Evolutionary conservation across 805 yeast genomes (phyloP), one percentile per base, ranked within the genome.

Genomic region (Pichia paraexigua): DNA sequence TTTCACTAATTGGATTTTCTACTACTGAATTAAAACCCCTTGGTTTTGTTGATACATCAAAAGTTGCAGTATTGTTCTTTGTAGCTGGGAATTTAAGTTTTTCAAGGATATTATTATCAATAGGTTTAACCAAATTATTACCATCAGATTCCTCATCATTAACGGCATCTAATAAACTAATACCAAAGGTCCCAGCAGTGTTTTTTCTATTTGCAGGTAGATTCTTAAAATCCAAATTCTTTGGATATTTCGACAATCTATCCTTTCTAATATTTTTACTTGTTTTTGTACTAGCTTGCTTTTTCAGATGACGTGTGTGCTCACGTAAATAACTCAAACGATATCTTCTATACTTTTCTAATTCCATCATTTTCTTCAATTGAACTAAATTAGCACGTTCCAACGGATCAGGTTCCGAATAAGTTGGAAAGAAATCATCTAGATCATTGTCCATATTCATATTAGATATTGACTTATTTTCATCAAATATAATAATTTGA

Each of bases 331-430:
- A 78, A 59, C 67, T 60, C 70, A 49, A 67, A 70, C 71, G 74
- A 69, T 79, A 59, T 68, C 63, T 74, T 70, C 65, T 77, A 69
- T 65, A 74, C 68, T 60, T 73, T 71, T 51, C 77, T 63, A 48
- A 61, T 69, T 55, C 78, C 79, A 67, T 63, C 58, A 66, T 57
- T 49, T 61, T 66, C 43, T 67, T 66, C 35, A 68, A 49, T 27
- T 62, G 60, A 37, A 68, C 60, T 39, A 68, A 52, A 41, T 63
- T 60, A 3, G 70, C 64, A 43, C 71, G 56, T 46, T 66, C 70
- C 15, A 63, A 40, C 12, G 70, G 69, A 48, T 68, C 67, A n/a
- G 56, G 53, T 27, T 48, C 44, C 15, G 45, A 41, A n/a, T 25
- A 41, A 1, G 17, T 20, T 15, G 46, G 48, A 4, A 41, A 22